Conservation (phyloP, 768 basidiomycete genomes). For the Coprinellus aureogranulatus region DNA sequence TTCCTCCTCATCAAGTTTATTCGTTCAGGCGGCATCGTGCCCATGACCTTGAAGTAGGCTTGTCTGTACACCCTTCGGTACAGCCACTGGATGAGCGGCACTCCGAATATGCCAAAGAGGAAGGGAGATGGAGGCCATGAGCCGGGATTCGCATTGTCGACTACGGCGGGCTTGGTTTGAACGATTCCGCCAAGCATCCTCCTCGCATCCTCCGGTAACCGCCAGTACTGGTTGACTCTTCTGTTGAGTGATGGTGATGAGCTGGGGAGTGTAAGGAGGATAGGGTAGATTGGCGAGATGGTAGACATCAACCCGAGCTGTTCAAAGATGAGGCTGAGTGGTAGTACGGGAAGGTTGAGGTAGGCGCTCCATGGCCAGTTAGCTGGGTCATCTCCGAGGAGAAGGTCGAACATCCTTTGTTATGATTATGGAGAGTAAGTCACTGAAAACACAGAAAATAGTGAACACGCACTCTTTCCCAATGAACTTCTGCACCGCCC, state of each 20-base stretch:
- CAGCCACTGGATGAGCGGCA: constrained; percentile 45
- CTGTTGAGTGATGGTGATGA: constrained; percentile 22
- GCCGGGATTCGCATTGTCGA: constrained; percentile 4
- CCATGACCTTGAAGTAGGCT: constrained; percentile 45
- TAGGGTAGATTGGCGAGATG: constrained; percentile 39
- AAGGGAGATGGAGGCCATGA: constrained; percentile 62
- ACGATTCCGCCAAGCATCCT: constrained; percentile 27
- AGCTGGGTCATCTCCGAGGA: constrained; percentile 65
- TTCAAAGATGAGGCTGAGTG: constrained; percentile 63
- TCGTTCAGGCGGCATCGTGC: constrained; percentile 28
- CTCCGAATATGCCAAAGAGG: constrained; percentile 50
- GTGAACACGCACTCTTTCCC: constrained; percentile 55
- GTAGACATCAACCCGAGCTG: constrained; percentile 40
- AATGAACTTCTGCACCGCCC: constrained; percentile 66
- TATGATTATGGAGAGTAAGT: no score
- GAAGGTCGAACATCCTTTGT: constrained; percentile 56
- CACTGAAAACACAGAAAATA: not conserved
- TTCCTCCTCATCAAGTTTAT: constrained; percentile 16
- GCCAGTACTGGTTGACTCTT: constrained; percentile 32
- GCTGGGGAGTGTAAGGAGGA: constrained; percentile 46
- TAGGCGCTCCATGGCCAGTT: constrained; percentile 78
- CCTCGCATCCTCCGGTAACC: constrained; percentile 29
- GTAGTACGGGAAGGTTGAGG: constrained; percentile 71
- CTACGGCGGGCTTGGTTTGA: constrained; percentile 16
- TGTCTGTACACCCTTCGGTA: constrained; percentile 42